phyloP scores from a whole-genome alignment of 2,329 filamentous ascomycete species.

The Exophiala sp. region DNA sequence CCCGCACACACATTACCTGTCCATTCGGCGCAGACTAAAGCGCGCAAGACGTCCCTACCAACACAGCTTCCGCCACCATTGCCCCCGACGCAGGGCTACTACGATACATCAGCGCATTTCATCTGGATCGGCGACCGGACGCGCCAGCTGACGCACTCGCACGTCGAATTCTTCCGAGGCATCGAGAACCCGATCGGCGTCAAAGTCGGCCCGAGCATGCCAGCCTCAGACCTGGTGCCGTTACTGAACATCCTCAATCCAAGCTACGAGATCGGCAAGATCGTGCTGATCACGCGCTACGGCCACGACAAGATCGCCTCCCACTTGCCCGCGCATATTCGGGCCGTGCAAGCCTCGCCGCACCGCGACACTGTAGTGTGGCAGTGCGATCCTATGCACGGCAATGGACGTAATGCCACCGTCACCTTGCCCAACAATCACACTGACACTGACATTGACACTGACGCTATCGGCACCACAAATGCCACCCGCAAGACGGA shows the following conservation, averaged over 20 bases:
- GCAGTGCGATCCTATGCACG: conserved; percentile 99
- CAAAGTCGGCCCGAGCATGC: conserved; percentile 87
- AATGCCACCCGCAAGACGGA: not conserved
- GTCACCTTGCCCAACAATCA: conserved; percentile 38
- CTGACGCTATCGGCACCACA: no score
- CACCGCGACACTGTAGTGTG: conserved; percentile 65
- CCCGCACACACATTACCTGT: conserved; percentile 19
- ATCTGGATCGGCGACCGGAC: conserved; percentile 98
- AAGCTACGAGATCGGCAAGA: conserved; percentile 72
- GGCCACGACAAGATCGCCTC: conserved; percentile 69
- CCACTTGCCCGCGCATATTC: conserved; percentile 78
- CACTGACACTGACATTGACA: not conserved
- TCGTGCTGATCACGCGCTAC: conserved; percentile 94
- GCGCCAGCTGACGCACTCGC: conserved; percentile 82
- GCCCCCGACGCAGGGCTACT: conserved; percentile 59
- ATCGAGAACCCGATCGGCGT: conserved; percentile 94
- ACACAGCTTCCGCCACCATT: conserved; percentile 25
- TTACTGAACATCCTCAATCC: conserved; percentile 86
- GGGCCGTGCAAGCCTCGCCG: conserved; percentile 73
- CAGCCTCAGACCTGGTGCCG: conserved; percentile 64
- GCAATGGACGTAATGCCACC: conserved; percentile 53
- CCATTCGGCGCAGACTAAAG: conserved; percentile 18
- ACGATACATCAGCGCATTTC: conserved; percentile 93
- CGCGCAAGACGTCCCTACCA: conserved; percentile 29
- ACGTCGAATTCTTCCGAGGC: conserved; percentile 96